Conservation (phyloP, 306 rosid species). For the Elaeagnus macrophylla region DNA sequence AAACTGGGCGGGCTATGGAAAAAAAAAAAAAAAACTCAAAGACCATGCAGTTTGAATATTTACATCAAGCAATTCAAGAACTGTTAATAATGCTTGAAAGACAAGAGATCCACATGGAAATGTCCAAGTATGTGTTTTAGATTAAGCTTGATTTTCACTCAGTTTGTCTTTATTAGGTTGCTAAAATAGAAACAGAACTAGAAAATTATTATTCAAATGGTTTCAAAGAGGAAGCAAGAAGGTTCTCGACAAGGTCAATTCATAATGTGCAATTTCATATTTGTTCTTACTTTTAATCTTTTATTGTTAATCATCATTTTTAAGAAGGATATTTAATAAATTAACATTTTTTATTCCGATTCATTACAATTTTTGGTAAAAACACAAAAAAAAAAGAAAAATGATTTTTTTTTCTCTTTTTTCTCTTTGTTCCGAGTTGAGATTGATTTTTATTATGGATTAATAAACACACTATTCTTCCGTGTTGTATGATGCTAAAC, state of each 20-base stretch:
- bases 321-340: conserved; percentile 29
- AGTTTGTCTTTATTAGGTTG: conserved; percentile 48
- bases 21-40: too few species aligned
- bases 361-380: too few species aligned
- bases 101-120: conserved; percentile 99
- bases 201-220: conserved; percentile 99
- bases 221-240: conserved; percentile 74
- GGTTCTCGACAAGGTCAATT: conserved; percentile 55
- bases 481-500: too few species aligned
- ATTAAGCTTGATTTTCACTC: conserved; percentile 1
- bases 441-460: neutral
- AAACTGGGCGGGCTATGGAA: too few species aligned
- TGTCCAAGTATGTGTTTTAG: conserved; percentile 64
- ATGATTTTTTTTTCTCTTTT: too few species aligned
- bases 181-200: conserved; percentile 97
- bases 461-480: neutral
- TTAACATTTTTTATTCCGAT: too few species aligned
- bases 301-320: conserved; percentile 66
- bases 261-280: conserved; percentile 85
- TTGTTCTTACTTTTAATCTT: too few species aligned
- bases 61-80: conserved; percentile 96
- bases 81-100: conserved; percentile 98
- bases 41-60: too few species aligned
- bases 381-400: too few species aligned
- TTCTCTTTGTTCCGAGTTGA: too few species aligned